A percentile compares a stretch with the other conserved stretches of the same genome.
These are phyloP conservation scores for Neurospora sp. DNA, from an alignment of 2,329 filamentous ascomycete species.

Conservation along the genomic window DNA sequence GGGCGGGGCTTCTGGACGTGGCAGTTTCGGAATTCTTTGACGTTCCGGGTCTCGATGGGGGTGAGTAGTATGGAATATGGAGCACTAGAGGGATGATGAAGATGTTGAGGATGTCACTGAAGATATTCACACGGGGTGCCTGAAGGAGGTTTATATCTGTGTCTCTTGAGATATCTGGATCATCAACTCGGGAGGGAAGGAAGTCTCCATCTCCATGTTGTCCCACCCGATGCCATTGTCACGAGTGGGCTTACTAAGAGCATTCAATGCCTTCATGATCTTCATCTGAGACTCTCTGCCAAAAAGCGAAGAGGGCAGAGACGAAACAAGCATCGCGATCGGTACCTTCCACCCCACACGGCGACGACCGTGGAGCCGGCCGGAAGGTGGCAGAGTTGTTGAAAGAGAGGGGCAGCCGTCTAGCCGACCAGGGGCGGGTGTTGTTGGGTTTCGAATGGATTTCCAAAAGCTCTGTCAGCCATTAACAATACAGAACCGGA, in stretches of 20 bases:
- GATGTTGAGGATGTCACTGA: neutral
- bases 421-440: neutral
- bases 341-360: neutral
- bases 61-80: neutral
- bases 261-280: neutral
- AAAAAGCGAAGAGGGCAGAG: neutral
- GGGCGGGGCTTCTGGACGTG: neutral
- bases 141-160: neutral
- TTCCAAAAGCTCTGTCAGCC: neutral
- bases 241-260: neutral
- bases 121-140: neutral
- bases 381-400: neutral
- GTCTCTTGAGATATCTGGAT: neutral
- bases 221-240: neutral
- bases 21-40: neutral
- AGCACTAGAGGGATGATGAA: neutral
- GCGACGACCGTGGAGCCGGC: neutral
- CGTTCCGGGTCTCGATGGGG: neutral
- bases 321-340: neutral
- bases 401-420: neutral
- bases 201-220: neutral
- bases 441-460: neutral
- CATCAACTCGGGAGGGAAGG: neutral
- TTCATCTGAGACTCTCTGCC: neutral
- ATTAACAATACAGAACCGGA: neutral